Evolutionary conservation across 345 rosid species (phyloP), one percentile per base, ranked within the genome.

Genomic region (Zanthoxylum bungeanum): DNA sequence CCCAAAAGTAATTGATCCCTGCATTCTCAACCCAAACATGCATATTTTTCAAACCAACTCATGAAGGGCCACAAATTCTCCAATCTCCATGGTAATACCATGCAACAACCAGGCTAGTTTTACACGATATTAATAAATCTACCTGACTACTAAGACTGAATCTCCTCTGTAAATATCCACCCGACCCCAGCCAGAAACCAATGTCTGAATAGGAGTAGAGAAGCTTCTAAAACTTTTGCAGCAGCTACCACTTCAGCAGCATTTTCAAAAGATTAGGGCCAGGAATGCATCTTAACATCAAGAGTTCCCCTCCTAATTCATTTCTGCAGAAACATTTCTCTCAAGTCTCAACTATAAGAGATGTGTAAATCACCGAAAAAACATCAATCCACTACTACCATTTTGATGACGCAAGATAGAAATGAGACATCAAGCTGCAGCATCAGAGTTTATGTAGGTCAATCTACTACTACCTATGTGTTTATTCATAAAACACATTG

Each of bases 391-490:
- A 27, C n/a, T 40, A 42, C n/a, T 12, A 9, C 46, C 17, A 22
- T 21, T 53, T 47, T 55, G 5, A 44, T 59, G 66, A 33, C 9
- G 49, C 39, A 12, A 3, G 12, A 50, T 42, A 40, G 16, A 27
- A 51, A 14, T 16, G 49, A 25, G 53, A 64, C 44, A 62, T 62
- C 58, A 64, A 31, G 30, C 75, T 53, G 50, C 64, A 62, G 40
- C 68, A 37, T 72, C 21, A 39, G 47, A 28, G n/a, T 37, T 52
- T 11, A 22, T n/a, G n/a, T n/a, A n/a, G n/a, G n/a, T n/a, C n/a
- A n/a, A n/a, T n/a, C n/a, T n/a, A n/a, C n/a, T n/a, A n/a, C n/a
- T n/a, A n/a, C 33, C 17, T 16, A 44, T 12, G 34, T 33, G 24
- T 12, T 33, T 6, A 3, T 25, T 9, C 22, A 25, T 46, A 24